phyloP scores from a whole-genome alignment of 495 filamentous ascomycete species.

The Cercophora newfieldiana region DNA sequence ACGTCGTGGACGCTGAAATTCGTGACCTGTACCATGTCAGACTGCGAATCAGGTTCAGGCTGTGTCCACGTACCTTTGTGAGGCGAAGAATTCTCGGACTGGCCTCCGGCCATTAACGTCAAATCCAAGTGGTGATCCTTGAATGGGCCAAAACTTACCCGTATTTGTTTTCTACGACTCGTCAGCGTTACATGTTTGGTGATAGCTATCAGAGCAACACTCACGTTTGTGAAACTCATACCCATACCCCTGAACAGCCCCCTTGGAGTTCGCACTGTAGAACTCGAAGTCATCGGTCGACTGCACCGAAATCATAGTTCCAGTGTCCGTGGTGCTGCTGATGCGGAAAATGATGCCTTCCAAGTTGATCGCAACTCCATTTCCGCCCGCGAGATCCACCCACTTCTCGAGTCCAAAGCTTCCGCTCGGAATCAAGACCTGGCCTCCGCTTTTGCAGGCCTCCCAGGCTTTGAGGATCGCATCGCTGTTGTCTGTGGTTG shows the following conservation, averaged over 20 bases:
- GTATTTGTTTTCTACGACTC: background rate
- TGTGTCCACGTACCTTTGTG: conserved; percentile 8
- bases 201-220: too few relatives aligned
- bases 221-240: conserved; percentile 36
- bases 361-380: conserved; percentile 26
- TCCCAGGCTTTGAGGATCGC: conserved; percentile 50
- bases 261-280: conserved; percentile 49
- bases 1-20: conserved; percentile 56
- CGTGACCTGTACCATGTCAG: conserved; percentile 11
- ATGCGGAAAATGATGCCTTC: conserved; percentile 48
- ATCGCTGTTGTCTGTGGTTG: conserved; percentile 48
- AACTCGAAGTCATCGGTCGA: conserved; percentile 54
- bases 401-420: conserved; percentile 36
- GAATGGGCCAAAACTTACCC: background rate
- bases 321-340: conserved; percentile 37
- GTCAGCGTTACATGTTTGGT: background rate
- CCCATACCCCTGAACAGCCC: conserved; percentile 56
- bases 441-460: conserved; percentile 42
- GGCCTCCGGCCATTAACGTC: background rate
- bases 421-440: conserved; percentile 46
- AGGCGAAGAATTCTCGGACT: conserved; percentile 1
- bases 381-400: conserved; percentile 23
- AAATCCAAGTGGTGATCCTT: too few relatives aligned
- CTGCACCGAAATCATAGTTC: conserved; percentile 54
- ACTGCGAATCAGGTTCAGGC: conserved; percentile 1